These are phyloP conservation scores for Epichloe scottii DNA, from an alignment of 2,329 filamentous ascomycete species.

Conservation along the genomic window DNA sequence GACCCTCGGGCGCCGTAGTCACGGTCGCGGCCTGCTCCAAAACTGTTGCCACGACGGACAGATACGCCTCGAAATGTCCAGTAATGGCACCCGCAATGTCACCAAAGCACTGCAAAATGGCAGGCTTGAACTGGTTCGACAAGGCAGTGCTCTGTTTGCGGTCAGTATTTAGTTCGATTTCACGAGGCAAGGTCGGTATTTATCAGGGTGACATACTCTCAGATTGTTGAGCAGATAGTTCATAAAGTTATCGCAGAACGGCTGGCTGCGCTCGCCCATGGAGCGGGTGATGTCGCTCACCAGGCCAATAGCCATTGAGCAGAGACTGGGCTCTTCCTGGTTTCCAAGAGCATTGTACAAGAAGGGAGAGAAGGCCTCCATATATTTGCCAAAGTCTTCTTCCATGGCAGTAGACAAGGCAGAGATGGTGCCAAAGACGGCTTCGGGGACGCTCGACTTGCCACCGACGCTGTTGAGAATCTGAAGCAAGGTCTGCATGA, in stretches of 20 bases:
- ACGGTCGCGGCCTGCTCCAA: constrained; percentile 86
- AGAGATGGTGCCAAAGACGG: constrained; percentile 83
- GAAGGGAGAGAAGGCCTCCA: constrained; percentile 89
- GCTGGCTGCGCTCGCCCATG: constrained; percentile 78
- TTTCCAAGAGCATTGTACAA: constrained; percentile 89
- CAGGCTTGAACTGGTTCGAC: constrained; percentile 93
- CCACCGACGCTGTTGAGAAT: constrained; percentile 63
- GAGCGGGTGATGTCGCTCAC: constrained; percentile 94
- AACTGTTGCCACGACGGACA: constrained; percentile 84
- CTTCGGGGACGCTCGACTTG: constrained; percentile 91
- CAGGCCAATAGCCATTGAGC: constrained; percentile 93
- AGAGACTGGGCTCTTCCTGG: constrained; percentile 87
- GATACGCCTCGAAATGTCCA: constrained; percentile 83
- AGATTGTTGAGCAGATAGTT: constrained; percentile 92
- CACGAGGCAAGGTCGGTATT: neutral
- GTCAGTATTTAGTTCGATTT: neutral
- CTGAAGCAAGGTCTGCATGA: constrained; percentile 81
- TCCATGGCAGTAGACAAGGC: constrained; percentile 85
- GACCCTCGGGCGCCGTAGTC: constrained; percentile 63
- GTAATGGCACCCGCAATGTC: constrained; percentile 94
- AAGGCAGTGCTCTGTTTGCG: constrained; percentile 58
- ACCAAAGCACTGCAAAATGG: constrained; percentile 94
- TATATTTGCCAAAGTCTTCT: constrained; percentile 91
- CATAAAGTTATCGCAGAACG: constrained; percentile 96
- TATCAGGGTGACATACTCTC: constrained; percentile 40